A percentile compares a stretch with the other conserved stretches of the same genome.
Conservation (phyloP, 495 filamentous ascomycete species). For the Penicillium soppii region DNA sequence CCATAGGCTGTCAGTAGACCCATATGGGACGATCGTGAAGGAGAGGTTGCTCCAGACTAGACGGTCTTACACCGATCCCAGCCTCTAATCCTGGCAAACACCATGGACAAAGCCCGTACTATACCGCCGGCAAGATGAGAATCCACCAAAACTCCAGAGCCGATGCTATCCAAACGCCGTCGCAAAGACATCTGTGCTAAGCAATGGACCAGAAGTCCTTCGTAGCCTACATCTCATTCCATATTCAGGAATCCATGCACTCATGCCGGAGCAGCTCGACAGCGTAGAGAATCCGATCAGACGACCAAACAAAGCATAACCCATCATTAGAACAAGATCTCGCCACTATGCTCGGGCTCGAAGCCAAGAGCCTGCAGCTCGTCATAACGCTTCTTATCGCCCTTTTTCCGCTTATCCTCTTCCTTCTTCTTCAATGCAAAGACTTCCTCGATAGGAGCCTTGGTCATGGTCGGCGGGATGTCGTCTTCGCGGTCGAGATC, state of each 20-base stretch:
- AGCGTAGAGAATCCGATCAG: neutral
- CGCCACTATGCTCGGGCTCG: conserved; percentile 80
- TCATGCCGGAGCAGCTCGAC: neutral
- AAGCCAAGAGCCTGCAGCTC: conserved; percentile 77
- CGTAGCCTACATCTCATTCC: no score
- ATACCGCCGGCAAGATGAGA: neutral
- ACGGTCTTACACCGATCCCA: neutral
- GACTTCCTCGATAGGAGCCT: conserved; percentile 67
- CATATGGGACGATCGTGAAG: neutral
- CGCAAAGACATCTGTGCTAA: neutral
- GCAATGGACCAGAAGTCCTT: no score
- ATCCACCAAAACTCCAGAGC: neutral
- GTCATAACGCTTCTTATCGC: conserved; percentile 66
- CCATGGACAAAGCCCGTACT: neutral
- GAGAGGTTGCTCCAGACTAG: neutral
- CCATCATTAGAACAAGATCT: conserved; percentile 60
- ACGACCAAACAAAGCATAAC: conserved; percentile 4
- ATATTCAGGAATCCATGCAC: neutral
- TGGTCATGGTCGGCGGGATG: conserved; percentile 65
- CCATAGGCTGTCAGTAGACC: neutral
- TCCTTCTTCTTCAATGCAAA: conserved; percentile 69
- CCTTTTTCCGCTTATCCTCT: conserved; percentile 62
- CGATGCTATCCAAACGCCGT: neutral
- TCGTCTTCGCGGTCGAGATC: conserved; percentile 95
- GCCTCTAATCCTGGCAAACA: neutral